Evolutionary conservation across 2,329 filamentous ascomycete genomes (phyloP).

Genomic region (Diaporthe sp.): DNA sequence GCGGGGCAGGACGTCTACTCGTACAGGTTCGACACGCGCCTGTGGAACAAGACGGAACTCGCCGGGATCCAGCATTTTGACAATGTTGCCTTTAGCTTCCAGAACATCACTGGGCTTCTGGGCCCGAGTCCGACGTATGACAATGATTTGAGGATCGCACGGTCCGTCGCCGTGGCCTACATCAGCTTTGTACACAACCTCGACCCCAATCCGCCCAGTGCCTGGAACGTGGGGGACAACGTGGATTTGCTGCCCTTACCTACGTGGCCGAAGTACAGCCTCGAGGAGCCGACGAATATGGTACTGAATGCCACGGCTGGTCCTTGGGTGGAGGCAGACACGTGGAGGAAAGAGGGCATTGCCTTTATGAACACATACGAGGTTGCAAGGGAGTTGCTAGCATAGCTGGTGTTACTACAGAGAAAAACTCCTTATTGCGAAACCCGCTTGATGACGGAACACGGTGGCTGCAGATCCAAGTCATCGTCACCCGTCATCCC

Average conservation of each 20-base stretch:
- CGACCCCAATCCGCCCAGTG: constrained; percentile 50
- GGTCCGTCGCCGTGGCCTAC: constrained; percentile 53
- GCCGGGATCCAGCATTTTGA: constrained; percentile 58
- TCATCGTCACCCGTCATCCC: neutral
- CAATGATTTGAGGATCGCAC: constrained; percentile 47
- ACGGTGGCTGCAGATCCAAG: neutral
- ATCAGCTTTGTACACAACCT: constrained; percentile 54
- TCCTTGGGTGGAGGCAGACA: constrained; percentile 57
- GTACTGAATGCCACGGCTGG: constrained; percentile 54
- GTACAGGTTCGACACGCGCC: constrained; percentile 61
- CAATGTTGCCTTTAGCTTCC: constrained; percentile 62
- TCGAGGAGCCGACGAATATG: constrained; percentile 53
- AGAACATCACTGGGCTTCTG: constrained; percentile 59
- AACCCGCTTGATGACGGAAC: neutral
- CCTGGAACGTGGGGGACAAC: constrained; percentile 36
- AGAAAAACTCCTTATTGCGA: neutral
- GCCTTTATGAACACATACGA: constrained; percentile 52
- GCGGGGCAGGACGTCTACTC: constrained; percentile 52
- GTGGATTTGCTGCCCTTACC: constrained; percentile 45
- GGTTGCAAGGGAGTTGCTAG: constrained; percentile 50
- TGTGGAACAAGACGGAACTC: constrained; percentile 52
- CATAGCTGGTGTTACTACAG: constrained; percentile 22
- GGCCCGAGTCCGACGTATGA: constrained; percentile 56
- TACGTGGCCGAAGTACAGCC: constrained; percentile 53
- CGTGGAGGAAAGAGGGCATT: constrained; percentile 58